These are phyloP conservation scores for Lodderomyces metapsilosis DNA, from an alignment of 1,139 yeast genomes.

Conservation along the genomic window DNA sequence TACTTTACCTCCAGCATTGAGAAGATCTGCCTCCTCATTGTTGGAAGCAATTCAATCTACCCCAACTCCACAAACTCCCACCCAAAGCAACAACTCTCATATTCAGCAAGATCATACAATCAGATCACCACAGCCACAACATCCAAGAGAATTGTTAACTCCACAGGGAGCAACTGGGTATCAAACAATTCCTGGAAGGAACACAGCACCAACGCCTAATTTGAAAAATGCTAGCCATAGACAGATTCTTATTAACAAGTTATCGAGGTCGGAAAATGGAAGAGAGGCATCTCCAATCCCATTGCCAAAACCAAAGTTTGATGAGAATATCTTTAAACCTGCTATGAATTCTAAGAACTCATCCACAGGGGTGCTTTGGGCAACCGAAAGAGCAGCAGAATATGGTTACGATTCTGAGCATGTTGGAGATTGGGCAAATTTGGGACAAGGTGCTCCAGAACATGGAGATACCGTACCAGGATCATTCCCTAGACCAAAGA, in stretches of 20 bases:
- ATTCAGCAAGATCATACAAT: conserved; percentile 7
- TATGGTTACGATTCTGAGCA: conserved; percentile 52
- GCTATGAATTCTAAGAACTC: conserved; percentile 63
- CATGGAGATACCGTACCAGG: conserved; percentile 64
- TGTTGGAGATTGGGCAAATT: conserved; percentile 59
- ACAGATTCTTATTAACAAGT: conserved; percentile 28
- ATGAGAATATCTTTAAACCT: conserved; percentile 51
- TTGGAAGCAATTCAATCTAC: conserved; percentile 30
- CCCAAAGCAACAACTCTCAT: background rate
- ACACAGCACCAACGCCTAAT: conserved; percentile 15
- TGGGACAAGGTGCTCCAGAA: conserved; percentile 74
- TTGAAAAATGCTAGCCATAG: conserved; percentile 13
- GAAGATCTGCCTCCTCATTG: conserved; percentile 41
- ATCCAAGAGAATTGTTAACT: conserved; percentile 5
- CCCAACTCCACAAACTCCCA: conserved; percentile 7
- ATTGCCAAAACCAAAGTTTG: conserved; percentile 47
- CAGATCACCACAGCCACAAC: conserved; percentile 14
- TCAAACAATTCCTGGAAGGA: conserved; percentile 13
- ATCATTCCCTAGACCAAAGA: conserved; percentile 56
- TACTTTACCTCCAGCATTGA: conserved; percentile 43
- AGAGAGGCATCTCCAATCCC: conserved; percentile 51
- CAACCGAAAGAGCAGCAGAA: conserved; percentile 63
- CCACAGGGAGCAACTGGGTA: conserved; percentile 3
- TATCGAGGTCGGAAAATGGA: conserved; percentile 35
- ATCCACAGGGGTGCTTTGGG: conserved; percentile 71